Conservation (phyloP, 371 early-diverging fungal species). For the Furculomyces boomerangus region DNA sequence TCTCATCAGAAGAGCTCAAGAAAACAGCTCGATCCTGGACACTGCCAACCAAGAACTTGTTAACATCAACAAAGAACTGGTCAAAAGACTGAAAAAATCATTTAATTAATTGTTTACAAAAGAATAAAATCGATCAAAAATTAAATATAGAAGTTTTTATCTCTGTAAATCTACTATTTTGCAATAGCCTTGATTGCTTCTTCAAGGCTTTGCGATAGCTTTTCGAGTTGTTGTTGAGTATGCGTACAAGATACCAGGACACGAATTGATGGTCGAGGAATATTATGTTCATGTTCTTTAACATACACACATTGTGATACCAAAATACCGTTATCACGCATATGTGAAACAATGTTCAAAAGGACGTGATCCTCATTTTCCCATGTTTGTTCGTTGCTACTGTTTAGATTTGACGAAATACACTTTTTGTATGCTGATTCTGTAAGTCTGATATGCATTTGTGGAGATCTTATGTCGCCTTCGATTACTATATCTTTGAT, state of each 20-base stretch:
- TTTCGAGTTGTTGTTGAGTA: slow-evolving; percentile 65
- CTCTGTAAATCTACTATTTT: slow-evolving; percentile 17
- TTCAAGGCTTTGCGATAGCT: slow-evolving; percentile 41
- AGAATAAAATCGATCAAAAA: neutral
- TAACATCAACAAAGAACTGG: slow-evolving; percentile 14
- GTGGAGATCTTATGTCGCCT: slow-evolving; percentile 38
- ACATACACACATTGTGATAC: slow-evolving; percentile 77
- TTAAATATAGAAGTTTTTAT: neutral
- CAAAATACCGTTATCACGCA: slow-evolving; percentile 53
- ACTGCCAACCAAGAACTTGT: slow-evolving; percentile 16
- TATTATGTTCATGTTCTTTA: slow-evolving; percentile 53
- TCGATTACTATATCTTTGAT: slow-evolving; percentile 25
- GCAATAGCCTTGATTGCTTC: slow-evolving; percentile 17
- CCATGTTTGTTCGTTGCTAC: slow-evolving; percentile 6
- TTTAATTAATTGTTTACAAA: neutral
- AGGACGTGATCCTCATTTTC: slow-evolving; percentile 39
- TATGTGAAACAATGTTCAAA: slow-evolving; percentile 73
- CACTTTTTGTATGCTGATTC: slow-evolving; percentile 26
- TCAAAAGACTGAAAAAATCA: slow-evolving; percentile 8
- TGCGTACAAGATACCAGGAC: slow-evolving; percentile 56
- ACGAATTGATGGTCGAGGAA: slow-evolving; percentile 67
- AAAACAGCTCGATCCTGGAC: slow-evolving; percentile 65
- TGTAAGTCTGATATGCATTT: slow-evolving; percentile 47
- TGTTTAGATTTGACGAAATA: slow-evolving; percentile 29
- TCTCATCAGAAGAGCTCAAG: slow-evolving; percentile 85